These are phyloP conservation scores for Picea abies DNA, from an alignment of 83 land plant genomes.

Conservation along the genomic window DNA sequence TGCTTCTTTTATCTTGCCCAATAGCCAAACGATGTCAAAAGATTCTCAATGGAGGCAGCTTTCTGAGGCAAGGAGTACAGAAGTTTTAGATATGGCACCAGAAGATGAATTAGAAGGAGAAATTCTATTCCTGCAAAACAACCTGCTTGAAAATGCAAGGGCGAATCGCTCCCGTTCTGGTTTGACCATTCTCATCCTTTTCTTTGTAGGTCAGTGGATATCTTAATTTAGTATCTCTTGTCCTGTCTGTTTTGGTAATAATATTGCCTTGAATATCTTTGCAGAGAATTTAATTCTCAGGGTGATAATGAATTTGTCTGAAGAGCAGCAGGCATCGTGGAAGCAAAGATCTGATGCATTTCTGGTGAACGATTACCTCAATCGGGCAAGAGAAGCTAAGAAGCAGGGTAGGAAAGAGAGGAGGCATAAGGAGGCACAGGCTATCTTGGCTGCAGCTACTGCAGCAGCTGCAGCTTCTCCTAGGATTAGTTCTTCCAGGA, in stretches of 20 bases:
- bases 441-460: conserved; percentile 90
- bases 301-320: conserved; percentile 57
- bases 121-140: conserved; percentile 65
- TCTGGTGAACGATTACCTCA: conserved; percentile 61
- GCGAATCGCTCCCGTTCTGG: conserved; percentile 53
- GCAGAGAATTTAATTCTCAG: conserved; percentile 75
- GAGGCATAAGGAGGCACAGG: conserved; percentile 91
- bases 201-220: neutral
- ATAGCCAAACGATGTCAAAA: conserved; percentile 13
- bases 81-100: conserved; percentile 57
- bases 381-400: conserved; percentile 72
- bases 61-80: conserved; percentile 37
- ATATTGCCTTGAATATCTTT: conserved; percentile 3
- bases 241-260: neutral
- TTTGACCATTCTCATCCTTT: conserved; percentile 17
- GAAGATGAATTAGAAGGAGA: conserved; percentile 92
- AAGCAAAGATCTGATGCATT: conserved; percentile 58
- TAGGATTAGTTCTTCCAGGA: conserved; percentile 71
- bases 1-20: neutral
- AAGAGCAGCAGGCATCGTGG: conserved; percentile 51
- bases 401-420: conserved; percentile 92
- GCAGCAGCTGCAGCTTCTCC: conserved; percentile 97
- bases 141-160: conserved; percentile 53
- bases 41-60: conserved; percentile 51
- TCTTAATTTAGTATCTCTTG: neutral